phyloP scores from a whole-genome alignment of 345 rosid species.

The Angophora floribunda region DNA sequence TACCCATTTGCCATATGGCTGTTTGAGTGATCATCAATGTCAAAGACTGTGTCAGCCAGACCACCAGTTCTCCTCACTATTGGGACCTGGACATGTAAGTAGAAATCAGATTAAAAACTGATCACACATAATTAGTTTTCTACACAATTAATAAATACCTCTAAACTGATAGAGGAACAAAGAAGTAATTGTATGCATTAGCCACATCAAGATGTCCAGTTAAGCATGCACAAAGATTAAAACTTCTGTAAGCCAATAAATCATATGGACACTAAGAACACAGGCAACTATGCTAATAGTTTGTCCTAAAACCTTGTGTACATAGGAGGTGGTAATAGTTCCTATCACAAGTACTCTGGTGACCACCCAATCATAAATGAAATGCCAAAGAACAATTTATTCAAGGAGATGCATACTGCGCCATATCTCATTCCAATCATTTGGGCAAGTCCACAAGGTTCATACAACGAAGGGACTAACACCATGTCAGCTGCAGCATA shows the following conservation, averaged over 20 bases:
- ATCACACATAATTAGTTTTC: background rate
- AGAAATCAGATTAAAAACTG: background rate
- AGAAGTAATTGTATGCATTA: background rate
- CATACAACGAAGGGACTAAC: slow-evolving; percentile 52
- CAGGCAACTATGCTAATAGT: background rate
- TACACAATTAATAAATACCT: background rate
- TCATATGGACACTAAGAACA: background rate
- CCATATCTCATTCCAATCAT: slow-evolving; percentile 61
- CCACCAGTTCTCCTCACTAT: slow-evolving; percentile 56
- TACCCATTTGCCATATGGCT: slow-evolving; percentile 45
- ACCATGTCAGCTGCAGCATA: slow-evolving; percentile 59
- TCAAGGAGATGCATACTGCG: slow-evolving; percentile 20
- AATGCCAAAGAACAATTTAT: background rate
- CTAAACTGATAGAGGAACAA: background rate
- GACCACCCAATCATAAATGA: background rate
- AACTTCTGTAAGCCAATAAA: background rate
- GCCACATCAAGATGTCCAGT: background rate
- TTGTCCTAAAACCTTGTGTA: background rate
- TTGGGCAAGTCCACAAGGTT: slow-evolving; percentile 63
- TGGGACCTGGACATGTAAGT: slow-evolving; percentile 27
- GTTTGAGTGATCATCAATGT: slow-evolving; percentile 34
- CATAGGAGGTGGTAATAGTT: background rate
- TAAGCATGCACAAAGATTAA: background rate
- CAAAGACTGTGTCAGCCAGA: slow-evolving; percentile 53
- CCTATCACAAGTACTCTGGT: background rate